These are phyloP conservation scores for Phytomonas serpens DNA, from an alignment of 208 protist species.

Conservation along the genomic window DNA sequence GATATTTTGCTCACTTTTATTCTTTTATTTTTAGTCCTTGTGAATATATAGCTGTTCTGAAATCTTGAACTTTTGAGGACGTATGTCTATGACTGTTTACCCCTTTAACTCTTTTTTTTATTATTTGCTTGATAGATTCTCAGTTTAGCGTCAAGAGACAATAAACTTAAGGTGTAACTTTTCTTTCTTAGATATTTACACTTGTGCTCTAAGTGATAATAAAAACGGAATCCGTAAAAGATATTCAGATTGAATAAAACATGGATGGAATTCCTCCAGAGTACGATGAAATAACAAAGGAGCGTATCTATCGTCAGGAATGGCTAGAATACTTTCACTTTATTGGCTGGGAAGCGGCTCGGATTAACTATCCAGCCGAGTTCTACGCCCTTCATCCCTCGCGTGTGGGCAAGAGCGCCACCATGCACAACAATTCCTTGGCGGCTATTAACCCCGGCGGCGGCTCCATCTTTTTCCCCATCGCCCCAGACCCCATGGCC, in stretches of 20 bases:
- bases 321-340: constrained; percentile 85
- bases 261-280: constrained; percentile 79
- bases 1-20: constrained; percentile 3
- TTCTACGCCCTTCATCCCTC: constrained; percentile 48
- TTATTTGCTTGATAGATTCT: constrained; percentile 15
- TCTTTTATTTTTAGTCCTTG: constrained; percentile 2
- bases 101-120: constrained; percentile 4
- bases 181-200: constrained; percentile 5
- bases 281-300: constrained; percentile 57
- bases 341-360: constrained; percentile 56
- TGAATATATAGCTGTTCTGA: background rate
- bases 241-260: background rate
- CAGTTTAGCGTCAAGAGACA: constrained; percentile 1
- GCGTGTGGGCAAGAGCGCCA: constrained; percentile 13
- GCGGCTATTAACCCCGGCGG: background rate
- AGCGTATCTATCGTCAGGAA: constrained; percentile 79
- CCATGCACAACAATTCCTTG: background rate
- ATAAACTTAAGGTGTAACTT: background rate
- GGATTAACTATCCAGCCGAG: constrained; percentile 44
- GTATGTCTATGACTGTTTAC: background rate
- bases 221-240: background rate
- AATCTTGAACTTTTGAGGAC: background rate
- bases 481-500: constrained; percentile 4
- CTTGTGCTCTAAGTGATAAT: background rate
- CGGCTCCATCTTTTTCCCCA: background rate